Percentiles rank a stretch among this genome's conserved stretches.
These are phyloP conservation scores for Reticulascus tulasneorum DNA, from an alignment of 2,329 filamentous ascomycete genomes.

Conservation along the genomic window DNA sequence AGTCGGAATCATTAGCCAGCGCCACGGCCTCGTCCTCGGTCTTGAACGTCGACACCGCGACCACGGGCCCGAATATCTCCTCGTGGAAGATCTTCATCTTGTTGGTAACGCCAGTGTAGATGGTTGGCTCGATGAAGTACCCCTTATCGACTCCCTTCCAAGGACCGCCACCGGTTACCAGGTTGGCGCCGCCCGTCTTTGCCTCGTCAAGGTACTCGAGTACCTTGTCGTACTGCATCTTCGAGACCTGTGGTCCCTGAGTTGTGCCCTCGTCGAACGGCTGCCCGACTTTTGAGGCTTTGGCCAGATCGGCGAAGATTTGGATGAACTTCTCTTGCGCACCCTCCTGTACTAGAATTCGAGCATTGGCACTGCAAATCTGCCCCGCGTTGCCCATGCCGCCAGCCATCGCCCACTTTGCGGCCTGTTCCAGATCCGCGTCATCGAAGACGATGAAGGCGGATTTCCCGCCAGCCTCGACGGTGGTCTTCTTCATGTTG, in stretches of 20 bases:
- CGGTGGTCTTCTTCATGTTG: constrained; percentile 62
- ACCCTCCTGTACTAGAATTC: constrained; percentile 59
- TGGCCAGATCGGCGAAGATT: constrained; percentile 55
- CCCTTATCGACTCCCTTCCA: constrained; percentile 33
- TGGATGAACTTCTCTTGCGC: constrained; percentile 61
- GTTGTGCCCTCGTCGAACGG: constrained; percentile 66
- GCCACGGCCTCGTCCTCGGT: constrained; percentile 37
- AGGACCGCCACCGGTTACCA: constrained; percentile 56
- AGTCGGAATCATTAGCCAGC: constrained; percentile 49
- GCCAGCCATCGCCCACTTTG: constrained; percentile 51
- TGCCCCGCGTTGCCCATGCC: constrained; percentile 61
- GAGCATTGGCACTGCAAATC: constrained; percentile 61
- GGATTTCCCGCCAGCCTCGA: constrained; percentile 65
- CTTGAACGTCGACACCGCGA: constrained; percentile 36
- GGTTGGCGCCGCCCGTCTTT: constrained; percentile 65
- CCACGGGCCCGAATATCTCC: constrained; percentile 44
- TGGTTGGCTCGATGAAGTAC: constrained; percentile 42
- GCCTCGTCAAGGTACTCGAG: constrained; percentile 66
- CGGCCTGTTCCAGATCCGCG: constrained; percentile 63
- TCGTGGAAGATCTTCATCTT: constrained; percentile 42
- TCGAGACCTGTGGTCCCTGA: constrained; percentile 72
- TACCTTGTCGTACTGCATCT: constrained; percentile 66
- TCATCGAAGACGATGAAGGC: constrained; percentile 62
- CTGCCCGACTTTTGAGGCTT: constrained; percentile 63
- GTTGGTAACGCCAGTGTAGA: constrained; percentile 37